Evolutionary conservation across 2,329 filamentous ascomycete genomes (phyloP).

Genomic region (Aureobasidium zeae): DNA sequence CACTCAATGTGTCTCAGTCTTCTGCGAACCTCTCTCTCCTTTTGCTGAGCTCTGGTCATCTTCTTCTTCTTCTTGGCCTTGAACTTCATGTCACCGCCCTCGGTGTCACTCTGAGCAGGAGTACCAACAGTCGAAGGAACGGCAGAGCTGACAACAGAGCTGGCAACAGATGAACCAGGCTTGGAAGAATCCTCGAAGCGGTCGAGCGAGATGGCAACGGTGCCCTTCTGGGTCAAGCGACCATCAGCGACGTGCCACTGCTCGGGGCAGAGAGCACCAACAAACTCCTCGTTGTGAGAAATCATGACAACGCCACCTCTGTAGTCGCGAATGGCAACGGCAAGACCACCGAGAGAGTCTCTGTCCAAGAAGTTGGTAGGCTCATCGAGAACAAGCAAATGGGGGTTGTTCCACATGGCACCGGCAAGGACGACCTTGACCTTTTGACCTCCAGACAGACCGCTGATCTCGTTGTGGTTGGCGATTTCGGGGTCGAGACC

Average conservation of each 20-base stretch:
- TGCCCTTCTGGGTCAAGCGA: constrained; percentile 74
- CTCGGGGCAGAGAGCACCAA: constrained; percentile 88
- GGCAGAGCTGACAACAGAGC: constrained; percentile 34
- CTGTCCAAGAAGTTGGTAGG: constrained; percentile 99
- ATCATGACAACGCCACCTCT: constrained; percentile 99
- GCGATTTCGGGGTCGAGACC: constrained; percentile 95
- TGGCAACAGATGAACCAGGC: constrained; percentile 50
- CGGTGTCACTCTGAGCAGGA: constrained; percentile 48
- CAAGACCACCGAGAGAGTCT: constrained; percentile 89
- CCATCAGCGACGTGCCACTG: constrained; percentile 93
- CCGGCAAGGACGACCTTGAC: constrained; percentile 97
- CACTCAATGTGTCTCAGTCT: constrained; percentile 72
- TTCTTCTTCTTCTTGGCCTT: constrained; percentile 93
- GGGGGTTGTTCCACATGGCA: constrained; percentile 71
- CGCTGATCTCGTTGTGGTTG: constrained; percentile 97
- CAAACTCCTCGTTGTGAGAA: constrained; percentile 98
- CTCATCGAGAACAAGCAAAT: constrained; percentile 93
- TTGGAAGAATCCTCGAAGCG: constrained; percentile 76
- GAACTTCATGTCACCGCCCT: constrained; percentile 88
- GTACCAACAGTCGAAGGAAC: constrained; percentile 24
- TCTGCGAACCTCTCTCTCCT: constrained; percentile 82
- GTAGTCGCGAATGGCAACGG: constrained; percentile 97
- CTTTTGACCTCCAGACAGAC: constrained; percentile 92
- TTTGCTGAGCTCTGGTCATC: constrained; percentile 91
- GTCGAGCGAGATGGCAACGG: constrained; percentile 62